Base-by-base conservation (phyloP, 306 rosid species). In the Fragaria nilgerrensis region DNA sequence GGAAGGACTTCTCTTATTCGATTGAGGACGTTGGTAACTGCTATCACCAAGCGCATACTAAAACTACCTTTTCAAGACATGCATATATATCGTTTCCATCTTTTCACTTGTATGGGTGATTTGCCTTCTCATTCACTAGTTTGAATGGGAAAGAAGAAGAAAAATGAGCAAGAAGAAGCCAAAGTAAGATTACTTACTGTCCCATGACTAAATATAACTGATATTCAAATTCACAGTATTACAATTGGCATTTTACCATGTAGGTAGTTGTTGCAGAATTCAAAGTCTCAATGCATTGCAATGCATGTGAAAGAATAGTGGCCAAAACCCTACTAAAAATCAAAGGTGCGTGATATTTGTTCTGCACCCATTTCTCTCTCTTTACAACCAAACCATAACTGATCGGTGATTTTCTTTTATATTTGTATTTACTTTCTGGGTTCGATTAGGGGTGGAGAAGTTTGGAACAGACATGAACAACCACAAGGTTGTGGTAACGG, bases 201-300 rank as follows among this genome's bases (percentile, higher is more conserved):
- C 17, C 29, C 13, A 16, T 55, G 3, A 4, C 15, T 63, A 27
- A 4, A 16, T 12, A 13, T n/a, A 25, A 39, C 3, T 22, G 0
- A 16, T 2, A 39, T 8, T 65, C 25, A 39, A 27, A 27, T 27
- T 27, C 29, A 27, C 29, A 27, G 29, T 25, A n/a, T 41, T 61
- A 19, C 10, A 39, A 5, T 61, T 4, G 23, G n/a, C 34, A 6
- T 10, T 80, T 10, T 27, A 2, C n/a, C 11, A 23, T 63, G 52
- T 41, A 87, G 91, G 75, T 43, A 39, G 36, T 81, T 56, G 73
- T 67, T 15, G 87, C 82, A 32, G 93, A 92, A 81, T 90, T 34
- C 81, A 87, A 84, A 14, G 87, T 92, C 55, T 86, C 96, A 48
- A 90, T 94, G 96, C 75, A 94, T 59, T 94, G 97, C 47, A 84